Evolutionary conservation across 148 eudicot species (phyloP), one percentile per base, ranked within the genome.

Genomic region (Nepenthes mirabilis): DNA sequence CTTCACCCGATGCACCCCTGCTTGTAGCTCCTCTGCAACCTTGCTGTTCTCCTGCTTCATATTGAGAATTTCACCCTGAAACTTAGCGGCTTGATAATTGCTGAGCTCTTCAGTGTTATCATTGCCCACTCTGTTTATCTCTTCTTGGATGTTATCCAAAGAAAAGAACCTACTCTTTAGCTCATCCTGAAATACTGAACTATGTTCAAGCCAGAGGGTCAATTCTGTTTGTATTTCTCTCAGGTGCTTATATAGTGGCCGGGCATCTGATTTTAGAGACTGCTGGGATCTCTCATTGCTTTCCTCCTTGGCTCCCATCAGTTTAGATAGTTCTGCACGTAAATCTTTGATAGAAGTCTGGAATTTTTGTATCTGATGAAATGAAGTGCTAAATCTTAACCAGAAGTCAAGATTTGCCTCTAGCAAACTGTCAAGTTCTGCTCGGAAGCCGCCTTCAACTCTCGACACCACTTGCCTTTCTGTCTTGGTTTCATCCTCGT

Each of bases 31-130:
- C 65, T 78, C 70, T 0, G 83, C 83, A 33, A 89, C 83, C 59
- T 86, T 80, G 63, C 73, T 76, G 68, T 86, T 89, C 70, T 89
- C 94, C 34, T 80, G 87, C 59, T 78, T 89, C 97, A 89, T 86
- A 64, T 86, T 86, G 52, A 79, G 47, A 53, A 89, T 59, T 70
- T 86, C 97, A 47, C 97, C 97, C 47, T 83, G 90, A 65, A 89
- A 89, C 77, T 80, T 86, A 10, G 90, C 94, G 34, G 88, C 83
- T 59, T 83, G 76, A 51, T 74, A 78, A 51, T 71, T 65, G 47
- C 64, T 65, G 33, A 89, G 74, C 59, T 64, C 82, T 10, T 45
- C 36, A 23, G 71, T 77, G 36, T 53, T 67, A 3, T 49, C 68
- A 59, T 59, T 71, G 32, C 65, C 35, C 37, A 69, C 62, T 61